phyloP scores from a whole-genome alignment of 1,284 basidiomycete species.

The Microbotryum saponariae region DNA sequence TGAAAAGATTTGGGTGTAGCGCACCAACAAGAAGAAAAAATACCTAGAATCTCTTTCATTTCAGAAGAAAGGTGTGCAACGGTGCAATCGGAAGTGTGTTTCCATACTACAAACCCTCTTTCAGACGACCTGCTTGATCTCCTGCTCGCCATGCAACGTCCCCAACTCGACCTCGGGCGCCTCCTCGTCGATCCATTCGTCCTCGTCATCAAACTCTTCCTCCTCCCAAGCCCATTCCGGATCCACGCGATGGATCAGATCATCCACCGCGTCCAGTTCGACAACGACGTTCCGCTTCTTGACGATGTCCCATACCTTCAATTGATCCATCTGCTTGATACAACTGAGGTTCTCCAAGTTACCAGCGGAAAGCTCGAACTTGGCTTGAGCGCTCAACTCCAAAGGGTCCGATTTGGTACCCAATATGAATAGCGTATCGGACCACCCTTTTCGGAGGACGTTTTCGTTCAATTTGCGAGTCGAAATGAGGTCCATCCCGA shows the following conservation, averaged over 20 bases:
- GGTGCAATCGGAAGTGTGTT: too few relatives aligned
- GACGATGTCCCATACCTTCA: conserved; percentile 30
- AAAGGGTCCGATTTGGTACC: neutral
- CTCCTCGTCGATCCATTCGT: conserved; percentile 12
- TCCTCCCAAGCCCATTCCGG: conserved; percentile 10
- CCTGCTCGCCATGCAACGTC: conserved; percentile 6
- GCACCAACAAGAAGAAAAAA: neutral
- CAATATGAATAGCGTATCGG: conserved; percentile 24
- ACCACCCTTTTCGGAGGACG: conserved; percentile 16
- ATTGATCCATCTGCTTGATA: conserved; percentile 15
- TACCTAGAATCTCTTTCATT: too few relatives aligned
- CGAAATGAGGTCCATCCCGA: conserved; percentile 14
- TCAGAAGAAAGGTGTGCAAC: too few relatives aligned
- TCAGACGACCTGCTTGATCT: neutral
- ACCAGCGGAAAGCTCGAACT: conserved; percentile 26
- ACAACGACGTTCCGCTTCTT: conserved; percentile 24
- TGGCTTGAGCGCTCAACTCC: neutral
- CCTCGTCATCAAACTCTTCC: conserved; percentile 12
- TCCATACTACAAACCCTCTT: too few relatives aligned
- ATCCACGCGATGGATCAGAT: conserved; percentile 21
- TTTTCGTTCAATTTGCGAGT: conserved; percentile 18
- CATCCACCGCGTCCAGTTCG: conserved; percentile 29
- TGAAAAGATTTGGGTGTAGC: conserved; percentile 1
- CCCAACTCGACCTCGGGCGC: conserved; percentile 10
- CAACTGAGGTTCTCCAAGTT: conserved; percentile 23